Conservation (phyloP, 352 stramenopile species). For the Phytopythium montanum region DNA sequence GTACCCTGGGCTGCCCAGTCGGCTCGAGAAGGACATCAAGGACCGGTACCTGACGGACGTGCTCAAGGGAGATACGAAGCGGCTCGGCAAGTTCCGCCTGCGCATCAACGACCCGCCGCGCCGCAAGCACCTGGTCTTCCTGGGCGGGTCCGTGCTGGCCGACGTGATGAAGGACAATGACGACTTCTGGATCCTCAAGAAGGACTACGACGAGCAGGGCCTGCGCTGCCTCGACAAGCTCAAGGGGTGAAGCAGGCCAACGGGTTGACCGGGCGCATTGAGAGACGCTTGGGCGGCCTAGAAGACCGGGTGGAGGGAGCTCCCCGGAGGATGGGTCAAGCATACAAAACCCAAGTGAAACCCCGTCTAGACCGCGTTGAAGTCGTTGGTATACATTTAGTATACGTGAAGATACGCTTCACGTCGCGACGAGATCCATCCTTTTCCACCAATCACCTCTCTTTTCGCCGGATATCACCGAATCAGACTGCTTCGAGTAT, state of each 20-base stretch:
- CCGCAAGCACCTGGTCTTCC: slow-evolving; percentile 95
- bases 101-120: slow-evolving; percentile 95
- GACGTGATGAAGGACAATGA: slow-evolving; percentile 94
- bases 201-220: slow-evolving; percentile 94
- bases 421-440: neutral
- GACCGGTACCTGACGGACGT: slow-evolving; percentile 81
- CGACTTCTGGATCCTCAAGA: slow-evolving; percentile 94
- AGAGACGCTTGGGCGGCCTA: too few species aligned
- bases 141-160: slow-evolving; percentile 90
- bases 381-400: neutral
- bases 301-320: too few species aligned
- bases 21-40: slow-evolving; percentile 89
- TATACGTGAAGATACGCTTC: neutral
- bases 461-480: neutral
- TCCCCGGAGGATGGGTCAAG: neutral
- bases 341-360: too few species aligned
- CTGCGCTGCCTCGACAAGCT: slow-evolving; percentile 80
- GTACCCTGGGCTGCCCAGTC: slow-evolving; percentile 93
- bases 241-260: slow-evolving; percentile 27
- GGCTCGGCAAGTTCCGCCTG: slow-evolving; percentile 92
- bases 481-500: neutral
- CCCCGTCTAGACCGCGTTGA: neutral
- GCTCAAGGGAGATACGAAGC: slow-evolving; percentile 83
- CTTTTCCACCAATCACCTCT: slow-evolving; percentile 1
- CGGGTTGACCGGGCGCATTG: too few species aligned